A percentile compares a stretch with the other conserved stretches of the same genome.
phyloP scores from a whole-genome alignment of 208 protist genomes.

The Crithidia sp. region DNA sequence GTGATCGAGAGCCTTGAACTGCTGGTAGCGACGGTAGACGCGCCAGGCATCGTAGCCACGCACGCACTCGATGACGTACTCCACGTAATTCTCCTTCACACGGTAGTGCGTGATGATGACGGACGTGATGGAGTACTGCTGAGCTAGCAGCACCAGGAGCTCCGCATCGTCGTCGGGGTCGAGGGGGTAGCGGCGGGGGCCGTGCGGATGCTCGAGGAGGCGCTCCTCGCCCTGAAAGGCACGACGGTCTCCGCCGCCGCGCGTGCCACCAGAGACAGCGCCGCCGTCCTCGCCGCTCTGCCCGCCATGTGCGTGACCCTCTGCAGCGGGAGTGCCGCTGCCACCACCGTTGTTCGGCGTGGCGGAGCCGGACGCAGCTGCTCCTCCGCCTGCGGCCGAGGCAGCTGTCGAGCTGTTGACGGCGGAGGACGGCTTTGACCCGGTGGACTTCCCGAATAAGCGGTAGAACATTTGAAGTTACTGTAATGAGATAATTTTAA shows the following conservation, averaged over 20 bases:
- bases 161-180: conserved; percentile 32
- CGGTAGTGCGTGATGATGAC: conserved; percentile 71
- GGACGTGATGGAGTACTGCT: conserved; percentile 44
- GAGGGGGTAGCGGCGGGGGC: conserved; percentile 27
- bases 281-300: background rate
- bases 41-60: conserved; percentile 52
- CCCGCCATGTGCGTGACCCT: background rate
- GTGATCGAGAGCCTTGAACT: conserved; percentile 80
- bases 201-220: conserved; percentile 19
- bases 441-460: conserved; percentile 15
- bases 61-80: conserved; percentile 78
- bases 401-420: conserved; percentile 2
- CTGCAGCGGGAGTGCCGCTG: background rate
- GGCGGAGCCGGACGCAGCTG: background rate
- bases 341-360: background rate
- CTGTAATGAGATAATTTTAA: too few relatives aligned
- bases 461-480: conserved; percentile 22
- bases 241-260: conserved; percentile 18
- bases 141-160: conserved; percentile 20
- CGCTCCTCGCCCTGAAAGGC: conserved; percentile 34
- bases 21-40: conserved; percentile 84
- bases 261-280: background rate
- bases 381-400: background rate
- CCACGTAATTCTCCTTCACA: conserved; percentile 67
- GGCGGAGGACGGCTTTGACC: background rate